Conservation (phyloP, 2,329 filamentous ascomycete genomes). For the Apiospora arundinis region DNA sequence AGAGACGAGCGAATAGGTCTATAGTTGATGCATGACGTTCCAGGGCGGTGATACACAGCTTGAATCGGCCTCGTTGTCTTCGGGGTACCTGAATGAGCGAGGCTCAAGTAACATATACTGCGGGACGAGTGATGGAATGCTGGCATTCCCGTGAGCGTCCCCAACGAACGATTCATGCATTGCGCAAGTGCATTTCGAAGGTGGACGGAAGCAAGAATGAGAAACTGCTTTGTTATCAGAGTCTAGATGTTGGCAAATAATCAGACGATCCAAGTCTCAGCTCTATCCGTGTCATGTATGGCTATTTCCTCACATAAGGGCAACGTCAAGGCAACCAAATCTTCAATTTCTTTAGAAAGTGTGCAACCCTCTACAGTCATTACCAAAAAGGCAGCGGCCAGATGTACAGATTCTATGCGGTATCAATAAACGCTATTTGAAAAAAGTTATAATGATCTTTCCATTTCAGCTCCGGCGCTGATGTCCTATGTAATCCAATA, state of each 20-base stretch:
- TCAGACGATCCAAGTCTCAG: neutral
- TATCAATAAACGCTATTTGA: constrained; percentile 20
- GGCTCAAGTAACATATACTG: neutral
- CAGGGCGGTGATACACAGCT: neutral
- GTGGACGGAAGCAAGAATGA: neutral
- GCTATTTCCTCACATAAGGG: neutral
- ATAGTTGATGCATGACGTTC: neutral
- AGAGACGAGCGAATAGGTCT: neutral
- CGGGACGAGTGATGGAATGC: neutral
- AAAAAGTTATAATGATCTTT: neutral
- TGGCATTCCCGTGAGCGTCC: too few species aligned
- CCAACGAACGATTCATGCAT: neutral
- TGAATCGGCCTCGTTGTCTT: neutral
- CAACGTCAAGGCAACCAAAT: neutral
- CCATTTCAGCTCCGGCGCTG: constrained; percentile 14
- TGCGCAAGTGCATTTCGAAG: neutral
- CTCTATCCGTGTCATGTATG: neutral
- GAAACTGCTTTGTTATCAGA: neutral
- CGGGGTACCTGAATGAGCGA: neutral
- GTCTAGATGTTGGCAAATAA: neutral
- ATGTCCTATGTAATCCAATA: constrained; percentile 2
- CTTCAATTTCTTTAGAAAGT: neutral
- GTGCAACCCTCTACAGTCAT: neutral
- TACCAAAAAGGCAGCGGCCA: neutral
- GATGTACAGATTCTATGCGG: constrained; percentile 12